Evolutionary conservation across 805 yeast species (phyloP), one percentile per base, ranked within the genome.

Genomic region (Suhomyces xylopsoci): DNA sequence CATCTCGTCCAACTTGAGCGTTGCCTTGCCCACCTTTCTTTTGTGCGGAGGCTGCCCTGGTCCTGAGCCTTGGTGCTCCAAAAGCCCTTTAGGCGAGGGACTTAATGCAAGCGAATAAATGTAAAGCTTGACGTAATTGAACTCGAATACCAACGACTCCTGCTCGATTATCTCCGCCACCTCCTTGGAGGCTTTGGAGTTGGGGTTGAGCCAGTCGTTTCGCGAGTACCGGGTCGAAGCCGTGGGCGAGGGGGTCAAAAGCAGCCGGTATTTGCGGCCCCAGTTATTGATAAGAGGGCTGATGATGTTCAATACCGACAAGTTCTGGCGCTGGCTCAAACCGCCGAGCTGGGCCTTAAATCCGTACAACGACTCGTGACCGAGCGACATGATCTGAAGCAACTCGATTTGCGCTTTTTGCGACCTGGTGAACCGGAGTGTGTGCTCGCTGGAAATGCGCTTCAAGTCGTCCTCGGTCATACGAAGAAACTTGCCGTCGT

Each of bases 321-420:
- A 69, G 60, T 86, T 86, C 56, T 87, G 91, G 41, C 83, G 74
- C 61, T 82, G 86, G 46, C 80, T 77, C 30, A 79, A 66, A 5
- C 72, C 66, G 42, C 81, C 81, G 50, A 78, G 61, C 58, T 79
- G 84, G 2, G 84, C 82, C 56, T 80, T 82, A 47, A 79, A 81
- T 17, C 87, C 85, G 65, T 92, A 92, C 17, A 92, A 74, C 1
- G 93, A 83, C 60, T 90, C 96, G 65, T 89, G 90, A 38, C 94
- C 96, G 48, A 91, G 73, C 1, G 92, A 82, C 69, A 87, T 81
- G 57, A 92, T 87, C 62, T 88, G 88, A 32, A 90, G 69, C 38
- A 92, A 69, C 61, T 90, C 97, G 30, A 92, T 74, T 57, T 87
- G 87, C 2, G 97, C 97, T 60, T 80, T 80, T 60, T 90, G 96